Base-by-base conservation (phyloP, 805 yeast species). In the Brettanomyces anomalus region DNA sequence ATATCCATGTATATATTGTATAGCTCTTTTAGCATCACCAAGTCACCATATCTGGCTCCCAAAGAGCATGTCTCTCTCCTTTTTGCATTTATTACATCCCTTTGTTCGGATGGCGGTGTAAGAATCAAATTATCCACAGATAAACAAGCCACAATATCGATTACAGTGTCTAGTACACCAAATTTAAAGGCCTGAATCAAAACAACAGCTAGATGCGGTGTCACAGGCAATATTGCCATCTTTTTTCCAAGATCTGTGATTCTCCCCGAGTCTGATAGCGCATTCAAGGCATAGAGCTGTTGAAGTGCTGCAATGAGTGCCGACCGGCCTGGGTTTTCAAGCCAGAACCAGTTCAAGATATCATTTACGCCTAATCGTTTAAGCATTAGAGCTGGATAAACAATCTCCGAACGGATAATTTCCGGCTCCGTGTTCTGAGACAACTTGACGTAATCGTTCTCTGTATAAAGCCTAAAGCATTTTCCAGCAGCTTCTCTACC, bases 401-500 rank as follows among this genome's bases (percentile, higher is more conserved):
- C 74, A 28, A 93, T 81, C 53, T 88, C 96, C 38, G 87, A 79
- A 51, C 97, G 72, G 43, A 83, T 68, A 49, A 93, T 90, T 60
- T 93, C 98, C 0, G 98, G 90, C 54, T 90, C 97, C 4, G 95
- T 90, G 56, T 87, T 93, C 38, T 70, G 66, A 1, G 83, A 79
- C 42, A 93, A 65, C 48, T 72, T 72, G 3, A 61, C 45, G 53
- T 76, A 90, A 45, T 85, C 81, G 1, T 65, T 58, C 52, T 90
- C 97, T 39, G 85, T 79, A 60, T 82, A 93, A 32, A 93, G 64
- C 46, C 97, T 66, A 62, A 71, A 93, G 36, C 93, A 85, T 60
- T 90, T 90, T 36, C 99, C 99, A 26, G 83, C 77, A 15, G 79
- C 73, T 64, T 93, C 97, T 77, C 99, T 86, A 48, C 99, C 99